phyloP scores from a whole-genome alignment of 2,329 filamentous ascomycete genomes.

The Zymoseptoria tritici region DNA sequence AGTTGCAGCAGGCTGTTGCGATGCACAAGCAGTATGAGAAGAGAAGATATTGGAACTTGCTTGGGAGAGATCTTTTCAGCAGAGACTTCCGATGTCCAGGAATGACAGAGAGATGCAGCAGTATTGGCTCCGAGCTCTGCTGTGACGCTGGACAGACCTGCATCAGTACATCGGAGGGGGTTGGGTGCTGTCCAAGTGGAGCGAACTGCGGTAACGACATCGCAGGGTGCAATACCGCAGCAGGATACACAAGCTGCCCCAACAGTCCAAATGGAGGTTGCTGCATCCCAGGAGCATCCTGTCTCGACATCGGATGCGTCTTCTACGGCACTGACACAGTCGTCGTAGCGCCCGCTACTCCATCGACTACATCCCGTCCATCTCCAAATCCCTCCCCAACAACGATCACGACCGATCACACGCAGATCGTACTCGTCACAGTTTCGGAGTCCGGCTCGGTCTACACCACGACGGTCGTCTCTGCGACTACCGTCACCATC shows the following conservation, averaged over 20 bases:
- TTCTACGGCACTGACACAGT: constrained; percentile 28
- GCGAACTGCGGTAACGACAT: constrained; percentile 57
- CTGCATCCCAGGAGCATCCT: constrained; percentile 65
- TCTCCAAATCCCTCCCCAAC: constrained; percentile 3
- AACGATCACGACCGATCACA: constrained; percentile 3
- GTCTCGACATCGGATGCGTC: constrained; percentile 63
- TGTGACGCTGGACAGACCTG: constrained; percentile 61
- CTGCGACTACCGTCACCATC: constrained; percentile 26
- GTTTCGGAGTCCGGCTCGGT: neutral
- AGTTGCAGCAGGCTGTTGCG: constrained; percentile 28
- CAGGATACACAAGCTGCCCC: constrained; percentile 58
- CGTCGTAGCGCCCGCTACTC: constrained; percentile 19
- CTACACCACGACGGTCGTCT: constrained; percentile 20
- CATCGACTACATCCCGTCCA: constrained; percentile 13
- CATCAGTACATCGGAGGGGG: constrained; percentile 52
- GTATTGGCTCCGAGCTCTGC: constrained; percentile 64
- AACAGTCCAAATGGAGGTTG: constrained; percentile 63
- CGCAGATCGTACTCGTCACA: constrained; percentile 13
- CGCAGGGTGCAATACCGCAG: constrained; percentile 49
- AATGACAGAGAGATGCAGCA: constrained; percentile 57
- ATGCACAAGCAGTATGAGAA: constrained; percentile 25
- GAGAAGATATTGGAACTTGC: constrained; percentile 10
- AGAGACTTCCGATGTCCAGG: constrained; percentile 59
- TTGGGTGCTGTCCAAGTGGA: constrained; percentile 68
- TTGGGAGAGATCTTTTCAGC: constrained; percentile 34